A percentile compares a stretch with the other conserved stretches of the same genome.
Conservation (phyloP, 352 stramenopile species). For the Blastocystis hominis region DNA sequence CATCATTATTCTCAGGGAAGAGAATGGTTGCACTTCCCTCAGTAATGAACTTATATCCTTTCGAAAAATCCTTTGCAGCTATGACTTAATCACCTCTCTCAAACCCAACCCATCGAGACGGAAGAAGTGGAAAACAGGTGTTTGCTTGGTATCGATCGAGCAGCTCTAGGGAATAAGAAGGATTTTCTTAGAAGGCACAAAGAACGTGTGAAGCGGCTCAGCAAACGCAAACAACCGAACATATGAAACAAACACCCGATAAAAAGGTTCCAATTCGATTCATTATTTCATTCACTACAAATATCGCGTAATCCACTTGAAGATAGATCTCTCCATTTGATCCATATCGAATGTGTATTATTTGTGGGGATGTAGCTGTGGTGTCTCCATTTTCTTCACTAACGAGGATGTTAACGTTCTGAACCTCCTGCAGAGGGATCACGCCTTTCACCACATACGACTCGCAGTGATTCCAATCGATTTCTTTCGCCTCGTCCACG, state of each 20-base stretch:
- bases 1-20: slow-evolving; percentile 76
- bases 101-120: background rate
- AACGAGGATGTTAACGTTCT: slow-evolving; percentile 36
- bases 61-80: slow-evolving; percentile 30
- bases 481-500: background rate
- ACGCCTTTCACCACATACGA: background rate
- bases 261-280: slow-evolving; percentile 31
- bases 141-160: background rate
- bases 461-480: background rate
- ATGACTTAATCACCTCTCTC: background rate
- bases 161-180: background rate
- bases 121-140: background rate
- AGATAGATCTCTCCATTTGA: background rate
- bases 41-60: slow-evolving; percentile 60
- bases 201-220: background rate
- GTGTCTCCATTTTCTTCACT: background rate
- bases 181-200: background rate
- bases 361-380: background rate
- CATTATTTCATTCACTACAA: slow-evolving; percentile 49
- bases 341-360: slow-evolving; percentile 29
- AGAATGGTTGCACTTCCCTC: slow-evolving; percentile 77
- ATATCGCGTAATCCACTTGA: slow-evolving; percentile 48
- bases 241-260: slow-evolving; percentile 48
- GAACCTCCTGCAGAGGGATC: slow-evolving; percentile 7
- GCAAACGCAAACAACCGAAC: background rate